Evolutionary conservation across 1,139 yeast genomes (phyloP).

Genomic region (Sugiyamaella grinbergsii): DNA sequence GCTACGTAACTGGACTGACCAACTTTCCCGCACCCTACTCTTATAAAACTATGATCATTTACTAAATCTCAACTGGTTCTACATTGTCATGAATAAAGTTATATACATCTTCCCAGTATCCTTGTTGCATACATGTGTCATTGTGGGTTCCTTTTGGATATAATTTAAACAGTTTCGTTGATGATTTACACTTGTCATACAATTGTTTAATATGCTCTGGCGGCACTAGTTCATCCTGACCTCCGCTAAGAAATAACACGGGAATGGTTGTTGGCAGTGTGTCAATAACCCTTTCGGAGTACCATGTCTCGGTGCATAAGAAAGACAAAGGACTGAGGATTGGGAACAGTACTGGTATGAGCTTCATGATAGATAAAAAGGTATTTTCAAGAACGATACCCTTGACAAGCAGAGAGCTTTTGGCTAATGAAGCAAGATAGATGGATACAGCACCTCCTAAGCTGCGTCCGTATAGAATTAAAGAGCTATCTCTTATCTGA

Average conservation of each 20-base stretch:
- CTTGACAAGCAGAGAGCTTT: constrained; percentile 50
- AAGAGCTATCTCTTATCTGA: constrained; percentile 53
- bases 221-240: constrained; percentile 87
- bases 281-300: constrained; percentile 64
- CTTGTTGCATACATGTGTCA: constrained; percentile 71
- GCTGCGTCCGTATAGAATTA: constrained; percentile 83
- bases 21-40: too few relatives aligned
- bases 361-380: constrained; percentile 72
- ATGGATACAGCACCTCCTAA: constrained; percentile 95
- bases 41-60: background rate
- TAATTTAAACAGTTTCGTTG: constrained; percentile 45
- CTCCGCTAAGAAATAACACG: constrained; percentile 70
- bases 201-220: constrained; percentile 76
- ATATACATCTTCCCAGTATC: constrained; percentile 71
- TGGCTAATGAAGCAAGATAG: constrained; percentile 62
- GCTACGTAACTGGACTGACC: too few relatives aligned
- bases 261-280: constrained; percentile 60
- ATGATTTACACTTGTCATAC: constrained; percentile 44
- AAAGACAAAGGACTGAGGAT: constrained; percentile 56
- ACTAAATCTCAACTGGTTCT: constrained; percentile 32
- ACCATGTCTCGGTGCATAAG: constrained; percentile 82
- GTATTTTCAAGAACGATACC: constrained; percentile 86
- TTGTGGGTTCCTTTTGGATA: constrained; percentile 72
- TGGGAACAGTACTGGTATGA: constrained; percentile 84
- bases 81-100: constrained; percentile 55